These are phyloP conservation scores for Puccinia triticina DNA, from an alignment of 1,284 basidiomycete species.

Conservation along the genomic window DNA sequence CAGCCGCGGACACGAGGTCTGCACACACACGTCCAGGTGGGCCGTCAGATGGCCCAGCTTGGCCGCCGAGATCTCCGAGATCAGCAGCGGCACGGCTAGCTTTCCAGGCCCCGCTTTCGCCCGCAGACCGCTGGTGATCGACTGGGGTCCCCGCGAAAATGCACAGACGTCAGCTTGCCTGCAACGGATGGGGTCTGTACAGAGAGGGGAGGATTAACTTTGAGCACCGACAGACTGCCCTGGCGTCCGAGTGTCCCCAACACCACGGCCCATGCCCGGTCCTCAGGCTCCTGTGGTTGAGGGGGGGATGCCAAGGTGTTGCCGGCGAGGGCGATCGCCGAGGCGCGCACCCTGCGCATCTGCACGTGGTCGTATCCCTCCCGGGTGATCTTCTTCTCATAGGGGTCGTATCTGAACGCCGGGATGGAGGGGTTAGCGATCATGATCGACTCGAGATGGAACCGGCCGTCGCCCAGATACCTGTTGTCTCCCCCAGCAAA, in stretches of 20 bases:
- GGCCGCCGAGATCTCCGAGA: constrained; percentile 92
- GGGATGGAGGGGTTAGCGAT: constrained; percentile 95
- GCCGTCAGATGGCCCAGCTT: constrained; percentile 81
- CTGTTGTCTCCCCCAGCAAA: constrained; percentile 62
- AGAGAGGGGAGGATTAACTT: constrained; percentile 66
- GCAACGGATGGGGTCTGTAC: too few species aligned
- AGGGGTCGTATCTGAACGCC: constrained; percentile 97
- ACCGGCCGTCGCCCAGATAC: constrained; percentile 96
- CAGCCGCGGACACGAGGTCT: constrained; percentile 91
- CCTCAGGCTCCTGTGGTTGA: constrained; percentile 62
- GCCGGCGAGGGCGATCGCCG: constrained; percentile 74
- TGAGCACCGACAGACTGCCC: constrained; percentile 84
- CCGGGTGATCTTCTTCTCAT: constrained; percentile 92
- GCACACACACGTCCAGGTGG: constrained; percentile 83
- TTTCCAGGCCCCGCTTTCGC: constrained; percentile 53
- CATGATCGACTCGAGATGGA: constrained; percentile 98
- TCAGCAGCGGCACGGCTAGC: constrained; percentile 82
- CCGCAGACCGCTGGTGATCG: constrained; percentile 65
- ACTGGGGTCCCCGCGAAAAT: constrained; percentile 66
- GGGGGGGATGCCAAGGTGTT: not conserved
- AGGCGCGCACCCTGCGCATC: constrained; percentile 77
- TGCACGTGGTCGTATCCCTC: constrained; percentile 87
- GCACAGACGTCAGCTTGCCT: too few species aligned
- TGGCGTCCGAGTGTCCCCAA: constrained; percentile 94
- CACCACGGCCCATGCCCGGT: constrained; percentile 80